Conservation (phyloP, 345 rosid genomes). For the Ceriops zippeliana region DNA sequence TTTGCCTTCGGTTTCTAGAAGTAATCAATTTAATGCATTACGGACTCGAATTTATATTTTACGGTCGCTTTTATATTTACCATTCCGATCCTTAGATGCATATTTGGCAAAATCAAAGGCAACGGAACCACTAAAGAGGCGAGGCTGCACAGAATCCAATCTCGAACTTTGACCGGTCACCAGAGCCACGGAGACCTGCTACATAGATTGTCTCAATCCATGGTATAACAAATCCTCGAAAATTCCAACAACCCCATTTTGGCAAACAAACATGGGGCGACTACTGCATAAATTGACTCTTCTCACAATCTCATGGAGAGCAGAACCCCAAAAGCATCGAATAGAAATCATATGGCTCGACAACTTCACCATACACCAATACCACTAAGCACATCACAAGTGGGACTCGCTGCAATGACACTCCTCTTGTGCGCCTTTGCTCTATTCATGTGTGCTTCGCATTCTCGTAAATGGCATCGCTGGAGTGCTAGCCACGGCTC, state of each 20-base stretch:
- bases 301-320: slow-evolving; percentile 4
- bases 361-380: slow-evolving; percentile 21
- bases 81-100: too few relatives aligned
- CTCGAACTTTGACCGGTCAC: slow-evolving; percentile 9
- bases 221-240: slow-evolving; percentile 26
- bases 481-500: slow-evolving; percentile 58
- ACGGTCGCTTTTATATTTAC: too few relatives aligned
- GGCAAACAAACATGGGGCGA: background rate
- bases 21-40: too few relatives aligned
- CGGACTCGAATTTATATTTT: too few relatives aligned
- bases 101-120: too few relatives aligned
- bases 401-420: slow-evolving; percentile 38
- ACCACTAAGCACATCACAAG: slow-evolving; percentile 28
- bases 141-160: too few relatives aligned
- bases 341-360: slow-evolving; percentile 38
- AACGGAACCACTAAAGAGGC: too few relatives aligned
- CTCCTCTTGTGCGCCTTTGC: slow-evolving; percentile 49
- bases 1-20: too few relatives aligned
- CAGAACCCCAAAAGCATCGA: background rate
- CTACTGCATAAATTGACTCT: background rate
- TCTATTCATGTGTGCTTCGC: slow-evolving; percentile 53
- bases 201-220: background rate
- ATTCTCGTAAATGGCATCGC: slow-evolving; percentile 42
- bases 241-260: slow-evolving; percentile 43
- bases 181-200: slow-evolving; percentile 33